Conservation (phyloP, 1,284 basidiomycete species). For the Melampsora abietis-canadensis region DNA sequence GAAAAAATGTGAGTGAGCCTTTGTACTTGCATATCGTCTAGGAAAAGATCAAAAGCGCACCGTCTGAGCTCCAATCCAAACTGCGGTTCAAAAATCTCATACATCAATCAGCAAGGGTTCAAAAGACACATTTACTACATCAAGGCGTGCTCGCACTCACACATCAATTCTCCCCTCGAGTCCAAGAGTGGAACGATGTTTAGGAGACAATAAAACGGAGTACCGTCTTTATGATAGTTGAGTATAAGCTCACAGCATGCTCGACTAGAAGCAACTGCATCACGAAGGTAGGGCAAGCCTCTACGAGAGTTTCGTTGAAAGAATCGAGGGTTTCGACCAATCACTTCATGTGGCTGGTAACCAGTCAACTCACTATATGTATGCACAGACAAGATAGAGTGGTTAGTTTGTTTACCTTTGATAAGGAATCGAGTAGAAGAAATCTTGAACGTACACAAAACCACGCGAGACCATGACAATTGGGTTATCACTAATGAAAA, state of each 20-base stretch:
- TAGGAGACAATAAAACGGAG: slow-evolving; percentile 49
- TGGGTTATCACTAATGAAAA: slow-evolving; percentile 36
- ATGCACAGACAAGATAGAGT: neutral
- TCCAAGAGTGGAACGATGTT: slow-evolving; percentile 49
- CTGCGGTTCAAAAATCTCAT: no score
- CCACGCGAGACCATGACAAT: slow-evolving; percentile 37
- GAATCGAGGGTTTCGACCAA: slow-evolving; percentile 50
- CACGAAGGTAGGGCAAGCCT: slow-evolving; percentile 19
- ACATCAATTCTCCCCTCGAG: slow-evolving; percentile 44
- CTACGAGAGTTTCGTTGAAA: slow-evolving; percentile 13
- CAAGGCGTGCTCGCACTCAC: neutral
- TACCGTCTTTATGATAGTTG: slow-evolving; percentile 47
- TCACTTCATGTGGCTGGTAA: slow-evolving; percentile 48
- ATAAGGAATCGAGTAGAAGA: neutral
- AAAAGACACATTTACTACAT: no score
- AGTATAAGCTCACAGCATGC: slow-evolving; percentile 47
- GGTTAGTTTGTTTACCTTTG: neutral
- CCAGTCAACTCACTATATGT: slow-evolving; percentile 47
- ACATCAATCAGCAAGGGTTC: no score
- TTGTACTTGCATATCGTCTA: no score
- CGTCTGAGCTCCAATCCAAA: no score
- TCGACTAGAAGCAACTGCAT: slow-evolving; percentile 16
- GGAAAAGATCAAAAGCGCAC: no score
- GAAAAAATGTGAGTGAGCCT: no score
- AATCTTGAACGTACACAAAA: slow-evolving; percentile 17